Percentiles rank a stretch among this genome's conserved stretches.
These are phyloP conservation scores for Immersiella caudata DNA, from an alignment of 495 filamentous ascomycete genomes.

Conservation along the genomic window DNA sequence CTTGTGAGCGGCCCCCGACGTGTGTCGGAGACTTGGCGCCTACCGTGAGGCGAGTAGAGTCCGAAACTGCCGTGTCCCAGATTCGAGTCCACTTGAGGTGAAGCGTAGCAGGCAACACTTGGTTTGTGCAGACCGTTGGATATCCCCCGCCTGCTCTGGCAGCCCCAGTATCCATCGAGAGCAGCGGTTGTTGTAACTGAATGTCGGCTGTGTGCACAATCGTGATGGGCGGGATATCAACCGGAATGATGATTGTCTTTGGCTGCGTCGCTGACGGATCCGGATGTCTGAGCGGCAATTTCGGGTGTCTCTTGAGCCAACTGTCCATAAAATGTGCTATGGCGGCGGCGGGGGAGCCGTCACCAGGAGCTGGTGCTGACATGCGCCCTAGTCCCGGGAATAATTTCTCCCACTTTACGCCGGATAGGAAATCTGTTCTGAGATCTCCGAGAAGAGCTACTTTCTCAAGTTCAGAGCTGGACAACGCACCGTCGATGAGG, in stretches of 20 bases:
- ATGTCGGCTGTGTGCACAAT: slow-evolving; percentile 85
- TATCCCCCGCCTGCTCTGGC: slow-evolving; percentile 18
- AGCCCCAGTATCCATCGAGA: slow-evolving; percentile 32
- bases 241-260: slow-evolving; percentile 66
- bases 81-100: slow-evolving; percentile 73
- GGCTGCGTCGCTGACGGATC: slow-evolving; percentile 23
- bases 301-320: slow-evolving; percentile 45
- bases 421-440: slow-evolving; percentile 43
- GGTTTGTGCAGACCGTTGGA: slow-evolving; percentile 61
- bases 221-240: slow-evolving; percentile 83
- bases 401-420: slow-evolving; percentile 44
- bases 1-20: slow-evolving; percentile 43
- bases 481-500: slow-evolving; percentile 54
- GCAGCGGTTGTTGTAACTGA: slow-evolving; percentile 49
- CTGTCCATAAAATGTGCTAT: slow-evolving; percentile 39
- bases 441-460: slow-evolving; percentile 56
- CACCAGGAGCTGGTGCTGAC: slow-evolving; percentile 22
- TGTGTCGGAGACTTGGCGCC: slow-evolving; percentile 5
- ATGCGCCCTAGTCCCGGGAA: slow-evolving; percentile 47
- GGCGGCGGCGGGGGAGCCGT: slow-evolving; percentile 29
- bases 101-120: slow-evolving; percentile 71
- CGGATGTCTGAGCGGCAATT: slow-evolving; percentile 34
- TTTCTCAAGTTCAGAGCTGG: slow-evolving; percentile 62
- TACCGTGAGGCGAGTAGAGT: neutral
- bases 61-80: slow-evolving; percentile 61